These are phyloP conservation scores for Xylariaceae sp. DNA, from an alignment of 2,329 filamentous ascomycete species.

Conservation along the genomic window DNA sequence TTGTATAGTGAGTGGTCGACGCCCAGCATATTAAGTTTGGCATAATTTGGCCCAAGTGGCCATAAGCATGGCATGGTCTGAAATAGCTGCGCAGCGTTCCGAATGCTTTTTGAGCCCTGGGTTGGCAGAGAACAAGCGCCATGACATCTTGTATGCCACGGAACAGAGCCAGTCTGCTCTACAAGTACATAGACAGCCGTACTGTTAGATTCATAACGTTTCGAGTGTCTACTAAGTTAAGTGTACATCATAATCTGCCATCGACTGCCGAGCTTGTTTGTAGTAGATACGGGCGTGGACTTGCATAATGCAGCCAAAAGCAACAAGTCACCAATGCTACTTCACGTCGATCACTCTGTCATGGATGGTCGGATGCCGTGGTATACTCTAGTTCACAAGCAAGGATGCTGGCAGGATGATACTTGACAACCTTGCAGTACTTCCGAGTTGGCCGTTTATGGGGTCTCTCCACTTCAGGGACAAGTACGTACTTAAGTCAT, in stretches of 20 bases:
- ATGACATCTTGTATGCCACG: too few relatives aligned
- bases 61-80: constrained; percentile 11
- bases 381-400: constrained; percentile 23
- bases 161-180: too few relatives aligned
- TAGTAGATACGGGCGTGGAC: constrained; percentile 18
- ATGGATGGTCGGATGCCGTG: constrained; percentile 23
- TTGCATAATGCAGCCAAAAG: constrained; percentile 17
- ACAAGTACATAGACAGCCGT: too few relatives aligned
- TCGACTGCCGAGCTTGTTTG: constrained; percentile 7
- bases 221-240: too few relatives aligned
- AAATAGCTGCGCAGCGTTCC: not conserved
- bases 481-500: too few relatives aligned
- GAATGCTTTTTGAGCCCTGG: too few relatives aligned
- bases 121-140: too few relatives aligned
- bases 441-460: constrained; percentile 24
- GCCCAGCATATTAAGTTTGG: constrained; percentile 4
- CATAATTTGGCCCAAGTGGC: constrained; percentile 13
- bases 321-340: constrained; percentile 26
- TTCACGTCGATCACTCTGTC: constrained; percentile 24
- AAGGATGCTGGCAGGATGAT: constrained; percentile 25
- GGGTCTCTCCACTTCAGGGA: constrained; percentile 20
- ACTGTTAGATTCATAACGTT: too few relatives aligned
- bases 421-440: constrained; percentile 23
- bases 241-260: not conserved
- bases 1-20: constrained; percentile 13